Conservation (phyloP, 129 eudicot species). For the Escallonia rubra region DNA sequence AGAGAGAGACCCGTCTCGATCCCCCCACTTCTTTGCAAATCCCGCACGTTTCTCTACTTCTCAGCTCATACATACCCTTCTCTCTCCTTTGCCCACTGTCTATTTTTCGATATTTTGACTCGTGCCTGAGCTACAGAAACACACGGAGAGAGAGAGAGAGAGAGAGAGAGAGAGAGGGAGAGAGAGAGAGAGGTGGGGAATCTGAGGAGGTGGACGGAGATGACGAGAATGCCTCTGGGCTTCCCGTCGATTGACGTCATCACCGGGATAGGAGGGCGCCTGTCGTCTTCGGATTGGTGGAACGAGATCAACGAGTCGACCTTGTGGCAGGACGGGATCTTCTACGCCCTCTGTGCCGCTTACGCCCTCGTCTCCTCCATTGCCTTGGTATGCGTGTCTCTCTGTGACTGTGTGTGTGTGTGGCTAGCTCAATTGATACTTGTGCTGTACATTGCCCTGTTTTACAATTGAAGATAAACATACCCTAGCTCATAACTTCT, state of each 20-base stretch:
- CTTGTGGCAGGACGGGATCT: conserved; percentile 39
- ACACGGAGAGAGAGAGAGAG: too few species aligned
- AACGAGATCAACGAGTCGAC: conserved; percentile 27
- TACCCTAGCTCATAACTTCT: too few species aligned
- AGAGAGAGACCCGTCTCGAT: background rate
- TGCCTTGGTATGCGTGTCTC: conserved; percentile 41
- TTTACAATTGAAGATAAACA: background rate
- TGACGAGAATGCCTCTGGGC: conserved; percentile 36
- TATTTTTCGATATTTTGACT: background rate
- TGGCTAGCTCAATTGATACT: background rate
- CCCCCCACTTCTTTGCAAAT: background rate
- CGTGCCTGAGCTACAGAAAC: too few species aligned
- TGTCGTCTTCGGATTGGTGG: conserved; percentile 28
- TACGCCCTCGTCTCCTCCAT: conserved; percentile 53
- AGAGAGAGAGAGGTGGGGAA: background rate
- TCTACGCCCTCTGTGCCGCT: conserved; percentile 51
- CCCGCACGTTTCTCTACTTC: background rate
- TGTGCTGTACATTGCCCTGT: conserved; percentile 6
- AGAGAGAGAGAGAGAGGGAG: too few species aligned
- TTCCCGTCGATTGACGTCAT: conserved; percentile 20
- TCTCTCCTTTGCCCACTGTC: background rate
- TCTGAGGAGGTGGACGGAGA: conserved; percentile 11
- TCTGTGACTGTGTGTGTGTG: background rate
- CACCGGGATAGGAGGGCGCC: background rate
- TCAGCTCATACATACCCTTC: background rate